Conservation (phyloP, 2,329 filamentous ascomycete genomes). For the Talaromyces atroroseus region DNA sequence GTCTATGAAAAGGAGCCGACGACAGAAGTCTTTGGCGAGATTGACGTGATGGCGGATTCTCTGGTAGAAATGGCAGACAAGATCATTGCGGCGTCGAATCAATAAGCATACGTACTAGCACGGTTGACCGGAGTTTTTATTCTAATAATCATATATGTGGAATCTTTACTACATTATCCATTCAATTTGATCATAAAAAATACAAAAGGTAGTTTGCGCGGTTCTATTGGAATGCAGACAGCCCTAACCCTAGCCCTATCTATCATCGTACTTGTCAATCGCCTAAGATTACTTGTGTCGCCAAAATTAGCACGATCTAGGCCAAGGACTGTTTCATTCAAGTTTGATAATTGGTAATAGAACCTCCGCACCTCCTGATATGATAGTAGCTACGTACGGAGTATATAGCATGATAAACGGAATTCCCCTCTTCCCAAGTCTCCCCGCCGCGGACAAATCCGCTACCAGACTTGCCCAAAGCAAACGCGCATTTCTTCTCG, state of each 20-base stretch:
- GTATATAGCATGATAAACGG: not conserved
- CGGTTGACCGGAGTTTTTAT: no score
- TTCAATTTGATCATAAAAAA: no score
- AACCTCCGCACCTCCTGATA: not conserved
- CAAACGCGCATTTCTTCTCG: not conserved
- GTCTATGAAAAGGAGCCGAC: slow-evolving; percentile 50
- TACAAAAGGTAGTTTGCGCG: no score
- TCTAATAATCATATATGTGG: no score
- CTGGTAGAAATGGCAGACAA: slow-evolving; percentile 46
- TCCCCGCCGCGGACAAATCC: not conserved
- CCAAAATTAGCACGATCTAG: no score
- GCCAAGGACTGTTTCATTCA: no score
- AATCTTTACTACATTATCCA: no score
- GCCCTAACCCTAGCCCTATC: no score
- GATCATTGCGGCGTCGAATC: not conserved
- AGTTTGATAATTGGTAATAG: no score
- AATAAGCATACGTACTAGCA: not conserved
- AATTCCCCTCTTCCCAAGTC: not conserved
- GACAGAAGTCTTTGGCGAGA: slow-evolving; percentile 46
- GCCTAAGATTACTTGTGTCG: no score
- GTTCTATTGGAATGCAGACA: no score
- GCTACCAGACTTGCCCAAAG: not conserved
- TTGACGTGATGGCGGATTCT: slow-evolving; percentile 48
- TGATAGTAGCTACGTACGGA: not conserved
- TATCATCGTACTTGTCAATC: no score